phyloP scores from a whole-genome alignment of 1,284 basidiomycete species.

The Austroboletus novae-zelandiae region DNA sequence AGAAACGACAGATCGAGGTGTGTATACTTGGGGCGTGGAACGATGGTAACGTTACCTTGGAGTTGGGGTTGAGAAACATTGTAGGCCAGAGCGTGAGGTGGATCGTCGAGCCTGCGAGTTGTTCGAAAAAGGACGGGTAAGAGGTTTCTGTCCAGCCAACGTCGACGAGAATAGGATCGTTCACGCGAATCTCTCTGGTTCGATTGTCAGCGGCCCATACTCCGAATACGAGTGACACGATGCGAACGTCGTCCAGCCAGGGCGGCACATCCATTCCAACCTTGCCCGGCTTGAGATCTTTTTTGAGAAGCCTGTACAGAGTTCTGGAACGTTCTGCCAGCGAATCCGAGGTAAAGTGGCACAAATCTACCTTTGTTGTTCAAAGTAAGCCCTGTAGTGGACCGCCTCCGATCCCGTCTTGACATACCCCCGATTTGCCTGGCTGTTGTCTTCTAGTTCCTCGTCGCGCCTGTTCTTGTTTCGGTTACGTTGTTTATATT shows the following conservation, averaged over 20 bases:
- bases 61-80: conserved; percentile 10
- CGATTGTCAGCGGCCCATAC: conserved; percentile 27
- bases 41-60: conserved; percentile 16
- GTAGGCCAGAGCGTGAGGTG: conserved; percentile 16
- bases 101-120: conserved; percentile 13
- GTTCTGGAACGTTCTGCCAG: conserved; percentile 12
- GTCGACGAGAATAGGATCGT: conserved; percentile 19
- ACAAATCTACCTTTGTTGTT: conserved; percentile 27
- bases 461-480: conserved; percentile 29
- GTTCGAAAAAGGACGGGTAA: conserved; percentile 27
- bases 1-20: not conserved
- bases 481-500: conserved; percentile 29
- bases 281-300: conserved; percentile 22
- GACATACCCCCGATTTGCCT: conserved; percentile 32
- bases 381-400: conserved; percentile 28
- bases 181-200: conserved; percentile 15
- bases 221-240: conserved; percentile 29
- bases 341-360: not conserved
- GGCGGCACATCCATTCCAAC: conserved; percentile 23
- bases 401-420: conserved; percentile 1
- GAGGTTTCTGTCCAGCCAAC: conserved; percentile 32
- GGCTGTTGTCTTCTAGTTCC: conserved; percentile 23
- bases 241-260: conserved; percentile 27
- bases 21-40: no score
- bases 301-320: conserved; percentile 24